These are phyloP conservation scores for Euphrasia confusa DNA, from an alignment of 257 asterid species.

Conservation along the genomic window DNA sequence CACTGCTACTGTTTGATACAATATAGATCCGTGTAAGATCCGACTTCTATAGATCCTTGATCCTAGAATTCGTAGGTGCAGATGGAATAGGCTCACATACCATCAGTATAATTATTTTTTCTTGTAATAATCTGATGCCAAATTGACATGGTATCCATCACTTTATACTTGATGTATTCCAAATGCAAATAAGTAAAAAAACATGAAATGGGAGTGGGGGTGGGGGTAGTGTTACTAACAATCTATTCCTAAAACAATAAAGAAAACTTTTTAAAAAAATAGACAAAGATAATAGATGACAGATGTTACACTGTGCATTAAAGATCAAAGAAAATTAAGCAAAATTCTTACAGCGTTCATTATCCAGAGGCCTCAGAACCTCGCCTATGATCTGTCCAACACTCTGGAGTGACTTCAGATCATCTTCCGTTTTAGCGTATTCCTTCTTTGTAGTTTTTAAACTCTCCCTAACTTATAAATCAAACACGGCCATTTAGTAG, in stretches of 20 bases:
- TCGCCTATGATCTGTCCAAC: slow-evolving; percentile 99
- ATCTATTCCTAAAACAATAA: background rate
- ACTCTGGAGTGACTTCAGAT: slow-evolving; percentile 92
- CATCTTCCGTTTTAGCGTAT: slow-evolving; percentile 90
- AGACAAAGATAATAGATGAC: background rate
- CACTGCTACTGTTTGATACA: too few species aligned
- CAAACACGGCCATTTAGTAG: slow-evolving; percentile 10
- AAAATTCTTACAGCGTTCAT: slow-evolving; percentile 67
- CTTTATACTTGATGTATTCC: background rate
- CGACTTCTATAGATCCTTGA: too few species aligned
- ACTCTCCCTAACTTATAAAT: slow-evolving; percentile 56
- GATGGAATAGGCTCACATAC: too few species aligned
- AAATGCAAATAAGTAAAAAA: background rate
- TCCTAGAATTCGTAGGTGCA: too few species aligned
- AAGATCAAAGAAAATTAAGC: background rate
- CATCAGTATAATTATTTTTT: too few species aligned
- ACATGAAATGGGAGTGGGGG: background rate
- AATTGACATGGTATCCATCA: too few species aligned
- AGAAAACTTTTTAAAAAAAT: slow-evolving; percentile 1
- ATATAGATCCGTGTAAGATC: too few species aligned
- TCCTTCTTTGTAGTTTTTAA: slow-evolving; percentile 78
- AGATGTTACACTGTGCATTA: background rate
- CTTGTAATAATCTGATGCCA: too few species aligned
- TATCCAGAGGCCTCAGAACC: slow-evolving; percentile 93
- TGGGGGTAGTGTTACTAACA: background rate